These are phyloP conservation scores for Solidago caesia DNA, from an alignment of 129 eudicot species.

Conservation along the genomic window DNA sequence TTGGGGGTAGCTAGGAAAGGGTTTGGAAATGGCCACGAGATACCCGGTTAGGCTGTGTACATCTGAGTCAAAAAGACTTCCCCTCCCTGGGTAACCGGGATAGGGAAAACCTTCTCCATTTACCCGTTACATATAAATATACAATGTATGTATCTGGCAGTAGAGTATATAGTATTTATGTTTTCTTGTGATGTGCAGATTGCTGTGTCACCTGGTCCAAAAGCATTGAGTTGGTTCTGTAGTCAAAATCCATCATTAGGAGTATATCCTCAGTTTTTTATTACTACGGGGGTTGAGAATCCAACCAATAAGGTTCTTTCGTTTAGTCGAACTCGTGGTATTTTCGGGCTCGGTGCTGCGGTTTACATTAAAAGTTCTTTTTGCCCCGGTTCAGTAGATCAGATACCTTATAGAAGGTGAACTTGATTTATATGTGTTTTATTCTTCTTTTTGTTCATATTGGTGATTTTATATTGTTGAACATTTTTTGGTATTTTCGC, in stretches of 20 bases:
- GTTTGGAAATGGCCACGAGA: no score
- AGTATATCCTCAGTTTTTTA: conserved; percentile 84
- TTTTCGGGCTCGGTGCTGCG: conserved; percentile 82
- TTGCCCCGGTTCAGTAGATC: conserved; percentile 31
- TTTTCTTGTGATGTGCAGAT: conserved; percentile 42
- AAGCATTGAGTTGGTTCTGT: conserved; percentile 79
- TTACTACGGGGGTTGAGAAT: conserved; percentile 55
- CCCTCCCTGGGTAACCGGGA: neutral
- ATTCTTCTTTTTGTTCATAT: neutral
- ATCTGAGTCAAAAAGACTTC: neutral
- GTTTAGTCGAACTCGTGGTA: conserved; percentile 50
- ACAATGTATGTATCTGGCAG: neutral
- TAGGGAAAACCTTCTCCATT: neutral
- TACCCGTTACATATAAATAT: neutral
- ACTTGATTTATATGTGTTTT: neutral
- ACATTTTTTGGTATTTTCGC: conserved; percentile 21
- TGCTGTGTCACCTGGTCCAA: conserved; percentile 90
- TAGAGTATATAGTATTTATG: neutral
- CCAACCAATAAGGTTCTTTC: conserved; percentile 40
- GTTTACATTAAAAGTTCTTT: conserved; percentile 39
- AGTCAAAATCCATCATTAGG: conserved; percentile 59
- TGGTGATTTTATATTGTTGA: neutral
- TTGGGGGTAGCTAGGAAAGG: no score
- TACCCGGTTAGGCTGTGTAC: neutral
- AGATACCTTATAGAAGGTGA: conserved; percentile 46